Evolutionary conservation across 805 yeast species (phyloP), one percentile per base, ranked within the genome.

Genomic region (Hanseniaspora clermontiae): DNA sequence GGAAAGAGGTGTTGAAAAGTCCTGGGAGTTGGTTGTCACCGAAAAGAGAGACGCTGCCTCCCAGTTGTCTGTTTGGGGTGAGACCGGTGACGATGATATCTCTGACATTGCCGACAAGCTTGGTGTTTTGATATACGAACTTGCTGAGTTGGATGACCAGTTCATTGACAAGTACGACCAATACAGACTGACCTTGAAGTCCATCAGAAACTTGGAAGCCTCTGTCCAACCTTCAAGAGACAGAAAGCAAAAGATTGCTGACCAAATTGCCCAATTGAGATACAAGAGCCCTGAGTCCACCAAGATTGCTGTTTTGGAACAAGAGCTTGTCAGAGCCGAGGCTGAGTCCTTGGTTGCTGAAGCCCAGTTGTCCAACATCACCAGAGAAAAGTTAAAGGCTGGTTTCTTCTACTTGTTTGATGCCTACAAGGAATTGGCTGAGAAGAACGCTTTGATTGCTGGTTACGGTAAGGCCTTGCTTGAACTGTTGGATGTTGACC

Each of bases 321-420:
- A 87, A 71, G 95, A 87, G 72, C 76, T 87, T 68, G 95, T 87
- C 58, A 79, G 95, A 72, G 93, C 93, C 40, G 95, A 87, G 73
- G 95, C 95, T 56, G 95, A 87, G 73, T 83, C 89, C 53, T 76
- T 87, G 61, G 95, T 87, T 64, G 95, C 95, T 51, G 95, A 87
- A 74, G 95, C 95, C 34, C 95, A 87, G 74, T 77, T 87, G 64
- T 84, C 91, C 40, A 87, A 87, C 72, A 86, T 86, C 67, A 86
- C 95, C 62, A 78, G 95, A 74, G 89, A 87, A 68, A 84, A 85
- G 72, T 78, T 87, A 68, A 84, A 86, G 75, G 84, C 87, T 62
- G 87, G 95, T 45, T 86, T 79, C 77, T 78, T 82, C 71, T 84
- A 84, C 70, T 90, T 84, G 70, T 86, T 87, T 68, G 95, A 86